Conservation (phyloP, 2,329 filamentous ascomycete genomes). For the Ceratocystis diversiconidia region DNA sequence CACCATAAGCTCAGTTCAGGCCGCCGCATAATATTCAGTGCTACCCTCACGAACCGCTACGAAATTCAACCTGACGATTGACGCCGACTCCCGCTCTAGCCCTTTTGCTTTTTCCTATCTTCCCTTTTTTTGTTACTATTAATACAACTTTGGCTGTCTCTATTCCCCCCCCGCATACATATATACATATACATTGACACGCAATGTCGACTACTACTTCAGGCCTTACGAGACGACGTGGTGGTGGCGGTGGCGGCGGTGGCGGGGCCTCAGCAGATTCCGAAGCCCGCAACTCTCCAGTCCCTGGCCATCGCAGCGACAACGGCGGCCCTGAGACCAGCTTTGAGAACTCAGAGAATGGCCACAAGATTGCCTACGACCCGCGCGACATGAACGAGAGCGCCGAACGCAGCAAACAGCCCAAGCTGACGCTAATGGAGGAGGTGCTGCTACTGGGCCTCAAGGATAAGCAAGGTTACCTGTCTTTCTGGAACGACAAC, state of each 20-base stretch:
- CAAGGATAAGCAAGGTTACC: constrained; percentile 97
- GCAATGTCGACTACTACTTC: constrained; percentile 24
- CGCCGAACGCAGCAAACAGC: constrained; percentile 90
- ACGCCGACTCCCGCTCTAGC: neutral
- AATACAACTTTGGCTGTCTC: neutral
- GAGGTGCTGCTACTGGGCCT: constrained; percentile 87
- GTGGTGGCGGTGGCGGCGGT: constrained; percentile 50
- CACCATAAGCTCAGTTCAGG: no score
- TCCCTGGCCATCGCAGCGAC: constrained; percentile 43
- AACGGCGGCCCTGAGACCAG: constrained; percentile 60
- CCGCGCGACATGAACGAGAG: constrained; percentile 95
- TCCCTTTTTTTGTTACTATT: neutral
- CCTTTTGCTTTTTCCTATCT: neutral
- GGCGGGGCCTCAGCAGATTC: constrained; percentile 42
- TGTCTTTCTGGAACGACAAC: constrained; percentile 99
- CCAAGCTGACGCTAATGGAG: constrained; percentile 97
- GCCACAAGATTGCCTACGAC: constrained; percentile 97
- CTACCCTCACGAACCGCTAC: neutral
- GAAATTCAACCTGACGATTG: neutral
- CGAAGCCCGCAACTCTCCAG: constrained; percentile 25
- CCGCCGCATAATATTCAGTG: neutral
- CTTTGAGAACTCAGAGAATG: constrained; percentile 85
- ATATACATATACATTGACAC: neutral
- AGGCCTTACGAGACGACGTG: constrained; percentile 50
- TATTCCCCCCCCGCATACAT: neutral